Evolutionary conservation across 2,329 filamentous ascomycete genomes (phyloP), one percentile per base, ranked within the genome.

Genomic region (Plenodomus biglobosus): DNA sequence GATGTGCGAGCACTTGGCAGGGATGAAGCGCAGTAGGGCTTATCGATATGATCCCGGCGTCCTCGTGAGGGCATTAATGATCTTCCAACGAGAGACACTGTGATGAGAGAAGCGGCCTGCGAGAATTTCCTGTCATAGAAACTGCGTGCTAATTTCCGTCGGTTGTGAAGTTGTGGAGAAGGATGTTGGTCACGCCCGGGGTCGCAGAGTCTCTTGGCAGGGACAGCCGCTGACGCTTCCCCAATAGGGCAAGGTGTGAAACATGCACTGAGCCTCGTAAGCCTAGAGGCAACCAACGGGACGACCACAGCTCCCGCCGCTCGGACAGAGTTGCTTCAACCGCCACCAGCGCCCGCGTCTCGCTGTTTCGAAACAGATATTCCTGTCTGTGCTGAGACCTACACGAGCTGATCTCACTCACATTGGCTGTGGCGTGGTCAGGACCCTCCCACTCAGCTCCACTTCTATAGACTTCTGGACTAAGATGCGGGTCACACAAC

Each of bases 281-380:
- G 55, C 57, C 57, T 58, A 36, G n/a, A n/a, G n/a, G n/a, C n/a
- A 52, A 50, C 46, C 45, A 51, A 52, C 44, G 44, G 44, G 54
- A 64, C 54, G 50, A 56, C 44, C 45, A 46, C 40, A 40, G 35
- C 50, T 21, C 38, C 40, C n/a, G n/a, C n/a, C n/a, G n/a, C 46
- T 44, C 51, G 45, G 44, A 46, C 53, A 41, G 47, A 40, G 38
- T 41, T 52, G 39, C 37, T 35, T 51, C 46, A 48, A 55, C 24
- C 55, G 48, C 50, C 40, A 55, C 49, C 42, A 22, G 42, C 49
- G 52, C 53, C 48, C 55, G 46, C 51, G 52, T 54, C 49, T 58
- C 50, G 52, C 50, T 52, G 61, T 65, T 66, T 65, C 59, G 56
- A 66, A 66, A 66, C 62, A 52, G 24, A 46, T 16, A 46, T 43